Evolutionary conservation across 352 stramenopile genomes (phyloP).

Genomic region (Phytophthora palmivora): DNA sequence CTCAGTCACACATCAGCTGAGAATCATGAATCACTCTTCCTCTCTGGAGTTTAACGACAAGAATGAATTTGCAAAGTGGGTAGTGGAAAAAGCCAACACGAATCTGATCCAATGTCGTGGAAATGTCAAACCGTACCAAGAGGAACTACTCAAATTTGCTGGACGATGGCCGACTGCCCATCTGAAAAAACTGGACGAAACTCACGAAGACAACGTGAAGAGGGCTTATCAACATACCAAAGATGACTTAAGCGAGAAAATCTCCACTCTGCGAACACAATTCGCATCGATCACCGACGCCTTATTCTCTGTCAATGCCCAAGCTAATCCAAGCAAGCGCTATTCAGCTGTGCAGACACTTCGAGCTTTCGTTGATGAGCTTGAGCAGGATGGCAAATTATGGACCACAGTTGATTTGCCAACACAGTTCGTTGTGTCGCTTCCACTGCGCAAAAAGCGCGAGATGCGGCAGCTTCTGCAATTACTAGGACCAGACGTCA

Average conservation of each 20-base stretch:
- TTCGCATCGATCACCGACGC: slow-evolving; percentile 34
- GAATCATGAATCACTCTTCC: too few relatives aligned
- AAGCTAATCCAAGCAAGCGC: slow-evolving; percentile 33
- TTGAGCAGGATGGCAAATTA: slow-evolving; percentile 30
- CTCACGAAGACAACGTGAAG: slow-evolving; percentile 2
- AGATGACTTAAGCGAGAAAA: slow-evolving; percentile 15
- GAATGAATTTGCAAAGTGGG: slow-evolving; percentile 44
- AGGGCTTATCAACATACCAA: slow-evolving; percentile 3
- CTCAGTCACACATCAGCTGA: too few relatives aligned
- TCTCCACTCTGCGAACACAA: slow-evolving; percentile 32
- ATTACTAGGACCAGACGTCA: slow-evolving; percentile 28
- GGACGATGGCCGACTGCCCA: slow-evolving; percentile 35
- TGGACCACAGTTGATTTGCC: slow-evolving; percentile 36
- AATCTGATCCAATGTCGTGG: slow-evolving; percentile 19
- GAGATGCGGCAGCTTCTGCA: slow-evolving; percentile 44
- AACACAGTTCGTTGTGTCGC: slow-evolving; percentile 34
- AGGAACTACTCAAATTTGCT: slow-evolving; percentile 40
- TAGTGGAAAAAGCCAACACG: slow-evolving; percentile 26
- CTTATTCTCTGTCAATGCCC: slow-evolving; percentile 39
- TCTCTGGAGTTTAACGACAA: slow-evolving; percentile 39
- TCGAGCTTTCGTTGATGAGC: slow-evolving; percentile 27
- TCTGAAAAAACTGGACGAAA: slow-evolving; percentile 34
- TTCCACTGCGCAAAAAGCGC: slow-evolving; percentile 41
- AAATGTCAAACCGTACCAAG: slow-evolving; percentile 30
- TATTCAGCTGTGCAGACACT: slow-evolving; percentile 31